These are phyloP conservation scores for Aspergillus brasiliensis DNA, from an alignment of 2,329 filamentous ascomycete genomes.

Conservation along the genomic window DNA sequence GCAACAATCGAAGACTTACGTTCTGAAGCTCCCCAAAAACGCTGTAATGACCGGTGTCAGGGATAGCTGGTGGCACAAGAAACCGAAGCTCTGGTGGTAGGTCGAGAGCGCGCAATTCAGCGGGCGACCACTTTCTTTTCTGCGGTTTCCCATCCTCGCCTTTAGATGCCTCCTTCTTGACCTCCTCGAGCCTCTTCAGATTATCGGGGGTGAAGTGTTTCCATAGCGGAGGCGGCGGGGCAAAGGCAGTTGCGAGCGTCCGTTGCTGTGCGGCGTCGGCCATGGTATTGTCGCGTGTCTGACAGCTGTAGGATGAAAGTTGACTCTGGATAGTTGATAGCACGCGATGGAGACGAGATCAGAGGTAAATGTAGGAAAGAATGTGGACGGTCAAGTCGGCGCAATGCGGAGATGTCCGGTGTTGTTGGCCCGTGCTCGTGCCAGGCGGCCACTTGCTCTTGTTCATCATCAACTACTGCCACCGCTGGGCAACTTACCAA, in stretches of 20 bases:
- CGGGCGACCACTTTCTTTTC: slow-evolving; percentile 37
- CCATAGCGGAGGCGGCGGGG: slow-evolving; percentile 88
- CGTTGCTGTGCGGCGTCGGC: slow-evolving; percentile 56
- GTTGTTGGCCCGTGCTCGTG: slow-evolving; percentile 23
- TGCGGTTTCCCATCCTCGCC: slow-evolving; percentile 29
- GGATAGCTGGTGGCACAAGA: slow-evolving; percentile 79
- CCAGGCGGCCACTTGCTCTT: not conserved
- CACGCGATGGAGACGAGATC: not conserved
- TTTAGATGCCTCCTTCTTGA: slow-evolving; percentile 46
- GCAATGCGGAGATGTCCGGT: slow-evolving; percentile 17
- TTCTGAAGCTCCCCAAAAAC: slow-evolving; percentile 71
- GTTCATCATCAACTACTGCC: not conserved
- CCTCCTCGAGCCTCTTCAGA: slow-evolving; percentile 58
- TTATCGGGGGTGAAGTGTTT: slow-evolving; percentile 81
- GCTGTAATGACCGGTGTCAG: slow-evolving; percentile 69
- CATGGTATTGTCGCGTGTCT: slow-evolving; percentile 49
- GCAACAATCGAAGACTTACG: slow-evolving; percentile 37
- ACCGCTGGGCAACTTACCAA: not conserved
- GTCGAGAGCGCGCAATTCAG: slow-evolving; percentile 42
- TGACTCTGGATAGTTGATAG: not conserved
- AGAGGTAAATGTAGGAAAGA: not conserved
- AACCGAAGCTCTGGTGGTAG: slow-evolving; percentile 72
- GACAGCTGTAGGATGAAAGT: no score
- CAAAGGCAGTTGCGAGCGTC: slow-evolving; percentile 67
- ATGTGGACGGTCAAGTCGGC: not conserved